phyloP scores from a whole-genome alignment of 192 early-diverging fungal genomes.

The Dissophora globulifera region DNA sequence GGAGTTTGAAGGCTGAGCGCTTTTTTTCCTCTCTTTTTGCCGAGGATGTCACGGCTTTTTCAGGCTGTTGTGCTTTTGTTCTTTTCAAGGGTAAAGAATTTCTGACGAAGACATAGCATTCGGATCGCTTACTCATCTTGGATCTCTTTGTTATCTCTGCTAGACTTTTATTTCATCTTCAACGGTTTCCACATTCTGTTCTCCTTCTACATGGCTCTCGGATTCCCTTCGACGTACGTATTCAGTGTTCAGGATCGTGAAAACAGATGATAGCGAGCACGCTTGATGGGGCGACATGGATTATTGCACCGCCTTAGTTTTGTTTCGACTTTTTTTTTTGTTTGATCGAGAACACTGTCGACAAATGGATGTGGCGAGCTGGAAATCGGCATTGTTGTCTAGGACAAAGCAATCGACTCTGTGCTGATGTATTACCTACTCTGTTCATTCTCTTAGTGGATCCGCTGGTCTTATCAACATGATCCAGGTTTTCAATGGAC shows the following conservation, averaged over 20 bases:
- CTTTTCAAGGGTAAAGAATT: no score
- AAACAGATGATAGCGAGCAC: background rate
- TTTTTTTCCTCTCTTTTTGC: background rate
- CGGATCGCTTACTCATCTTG: no score
- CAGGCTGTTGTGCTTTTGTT: background rate
- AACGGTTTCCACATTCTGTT: conserved; percentile 86
- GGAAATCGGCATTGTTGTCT: no score
- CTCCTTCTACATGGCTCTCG: conserved; percentile 86
- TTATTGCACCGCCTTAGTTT: no score
- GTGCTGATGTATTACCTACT: background rate
- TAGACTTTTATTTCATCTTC: conserved; percentile 86
- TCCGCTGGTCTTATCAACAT: conserved; percentile 85
- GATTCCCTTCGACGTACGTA: conserved; percentile 80
- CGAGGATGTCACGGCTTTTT: no score
- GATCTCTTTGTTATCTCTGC: background rate
- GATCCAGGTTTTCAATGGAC: conserved; percentile 74
- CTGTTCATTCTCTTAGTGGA: conserved; percentile 56
- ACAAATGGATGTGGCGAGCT: no score
- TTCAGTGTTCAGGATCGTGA: background rate
- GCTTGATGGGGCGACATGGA: no score
- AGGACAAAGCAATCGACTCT: no score
- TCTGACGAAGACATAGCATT: no score
- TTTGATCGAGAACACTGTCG: no score
- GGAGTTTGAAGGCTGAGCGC: no score
- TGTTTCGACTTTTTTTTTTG: no score